These are phyloP conservation scores for Neofusicoccum sp. DNA, from an alignment of 2,329 filamentous ascomycete genomes.

Conservation along the genomic window DNA sequence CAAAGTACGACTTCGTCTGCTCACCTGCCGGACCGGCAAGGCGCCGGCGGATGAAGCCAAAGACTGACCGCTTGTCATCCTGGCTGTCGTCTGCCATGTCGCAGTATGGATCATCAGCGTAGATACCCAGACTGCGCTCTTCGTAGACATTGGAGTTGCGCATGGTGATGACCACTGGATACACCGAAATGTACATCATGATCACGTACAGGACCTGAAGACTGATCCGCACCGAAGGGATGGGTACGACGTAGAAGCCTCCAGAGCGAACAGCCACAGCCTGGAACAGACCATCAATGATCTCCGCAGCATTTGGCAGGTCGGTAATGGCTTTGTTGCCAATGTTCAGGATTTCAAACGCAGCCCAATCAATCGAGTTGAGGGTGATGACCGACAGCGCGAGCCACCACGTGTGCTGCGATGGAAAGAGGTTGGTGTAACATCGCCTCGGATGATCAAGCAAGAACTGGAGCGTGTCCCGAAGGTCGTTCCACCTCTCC, in stretches of 20 bases:
- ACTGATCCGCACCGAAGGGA: conserved; percentile 55
- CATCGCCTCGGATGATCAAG: conserved; percentile 64
- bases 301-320: conserved; percentile 49
- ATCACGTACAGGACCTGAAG: conserved; percentile 62
- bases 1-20: conserved; percentile 40
- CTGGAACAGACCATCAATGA: conserved; percentile 63
- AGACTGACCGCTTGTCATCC: conserved; percentile 12
- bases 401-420: conserved; percentile 62
- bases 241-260: conserved; percentile 53
- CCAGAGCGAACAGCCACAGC: conserved; percentile 55
- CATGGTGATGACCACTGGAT: conserved; percentile 64
- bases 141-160: conserved; percentile 63
- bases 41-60: conserved; percentile 23
- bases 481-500: conserved; percentile 41
- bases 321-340: conserved; percentile 54
- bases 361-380: conserved; percentile 57
- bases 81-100: neutral
- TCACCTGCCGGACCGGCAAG: conserved; percentile 16
- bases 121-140: conserved; percentile 63
- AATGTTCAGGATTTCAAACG: conserved; percentile 58
- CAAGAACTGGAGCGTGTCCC: conserved; percentile 55
- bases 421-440: conserved; percentile 65
- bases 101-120: conserved; percentile 43
- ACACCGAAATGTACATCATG: conserved; percentile 69
- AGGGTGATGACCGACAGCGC: conserved; percentile 54